A percentile compares a stretch with the other conserved stretches of the same genome.
These are phyloP conservation scores for Talaromyces liani DNA, from an alignment of 495 filamentous ascomycete species.

Conservation along the genomic window DNA sequence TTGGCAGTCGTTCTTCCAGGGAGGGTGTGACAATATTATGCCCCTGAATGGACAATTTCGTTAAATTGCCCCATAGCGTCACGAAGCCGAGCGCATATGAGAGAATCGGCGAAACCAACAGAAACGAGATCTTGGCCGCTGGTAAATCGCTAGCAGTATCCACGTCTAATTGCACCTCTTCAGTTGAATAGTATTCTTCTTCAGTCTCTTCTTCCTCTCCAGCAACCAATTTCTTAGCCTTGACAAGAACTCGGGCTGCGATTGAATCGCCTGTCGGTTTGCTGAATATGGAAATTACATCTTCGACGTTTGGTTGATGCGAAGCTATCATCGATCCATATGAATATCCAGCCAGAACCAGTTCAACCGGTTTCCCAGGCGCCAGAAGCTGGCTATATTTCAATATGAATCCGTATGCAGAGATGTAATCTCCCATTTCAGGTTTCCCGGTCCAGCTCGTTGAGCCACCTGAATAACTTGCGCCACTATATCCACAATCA, in stretches of 20 bases:
- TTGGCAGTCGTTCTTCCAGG: slow-evolving; percentile 45
- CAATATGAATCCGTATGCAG: slow-evolving; percentile 68
- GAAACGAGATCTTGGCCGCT: slow-evolving; percentile 47
- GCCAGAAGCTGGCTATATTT: slow-evolving; percentile 53
- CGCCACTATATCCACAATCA: slow-evolving; percentile 51
- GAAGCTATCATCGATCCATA: slow-evolving; percentile 80
- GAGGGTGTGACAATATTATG: slow-evolving; percentile 28
- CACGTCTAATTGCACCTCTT: background rate
- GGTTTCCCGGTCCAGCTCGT: slow-evolving; percentile 82
- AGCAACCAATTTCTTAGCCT: slow-evolving; percentile 53
- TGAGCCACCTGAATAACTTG: slow-evolving; percentile 60
- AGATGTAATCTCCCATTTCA: slow-evolving; percentile 74
- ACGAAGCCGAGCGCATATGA: slow-evolving; percentile 52
- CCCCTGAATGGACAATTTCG: slow-evolving; percentile 12
- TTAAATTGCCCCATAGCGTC: slow-evolving; percentile 34
- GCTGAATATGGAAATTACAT: slow-evolving; percentile 53
- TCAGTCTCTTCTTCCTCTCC: background rate
- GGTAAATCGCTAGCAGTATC: slow-evolving; percentile 12
- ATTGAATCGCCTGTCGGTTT: slow-evolving; percentile 40
- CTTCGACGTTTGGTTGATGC: slow-evolving; percentile 54
- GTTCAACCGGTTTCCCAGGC: slow-evolving; percentile 10
- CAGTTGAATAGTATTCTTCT: background rate
- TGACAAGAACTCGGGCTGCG: slow-evolving; percentile 56
- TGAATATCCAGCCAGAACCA: slow-evolving; percentile 80
- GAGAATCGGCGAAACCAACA: slow-evolving; percentile 75